Evolutionary conservation across 2,329 filamentous ascomycete genomes (phyloP).

Genomic region (Elsinoe necatrix): DNA sequence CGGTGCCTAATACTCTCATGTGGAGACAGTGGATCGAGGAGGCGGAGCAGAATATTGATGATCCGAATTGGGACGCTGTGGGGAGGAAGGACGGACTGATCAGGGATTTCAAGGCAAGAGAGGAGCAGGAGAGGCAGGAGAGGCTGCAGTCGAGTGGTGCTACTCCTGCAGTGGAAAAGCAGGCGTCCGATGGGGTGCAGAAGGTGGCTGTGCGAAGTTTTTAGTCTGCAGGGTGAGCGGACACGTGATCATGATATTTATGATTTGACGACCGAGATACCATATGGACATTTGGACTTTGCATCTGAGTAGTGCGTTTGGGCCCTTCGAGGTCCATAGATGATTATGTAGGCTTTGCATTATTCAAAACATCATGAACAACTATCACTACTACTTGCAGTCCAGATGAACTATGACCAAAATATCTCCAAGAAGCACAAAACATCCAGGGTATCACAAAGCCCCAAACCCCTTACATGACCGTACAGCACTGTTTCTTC

Average conservation of each 20-base stretch:
- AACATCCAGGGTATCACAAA: conserved; percentile 10
- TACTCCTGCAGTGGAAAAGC: background rate
- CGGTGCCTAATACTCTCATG: background rate
- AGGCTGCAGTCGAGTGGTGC: background rate
- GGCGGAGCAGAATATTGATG: conserved; percentile 1
- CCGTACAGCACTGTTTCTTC: conserved; percentile 56
- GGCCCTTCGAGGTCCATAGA: background rate
- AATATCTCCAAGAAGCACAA: background rate
- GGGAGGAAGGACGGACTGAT: background rate
- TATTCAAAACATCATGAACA: background rate
- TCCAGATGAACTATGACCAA: background rate
- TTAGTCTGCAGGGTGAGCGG: background rate
- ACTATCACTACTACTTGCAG: background rate
- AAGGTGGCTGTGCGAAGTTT: conserved; percentile 5
- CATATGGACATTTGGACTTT: background rate
- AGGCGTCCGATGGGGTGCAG: background rate
- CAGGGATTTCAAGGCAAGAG: background rate
- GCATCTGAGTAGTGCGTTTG: background rate
- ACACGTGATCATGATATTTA: background rate
- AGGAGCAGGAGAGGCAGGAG: background rate
- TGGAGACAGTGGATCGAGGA: conserved; percentile 9
- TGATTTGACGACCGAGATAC: background rate
- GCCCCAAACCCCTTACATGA: conserved; percentile 52
- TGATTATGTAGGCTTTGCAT: background rate
- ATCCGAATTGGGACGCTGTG: conserved; percentile 8